Conservation (phyloP, 148 eudicot genomes). For the Silene latifolia region DNA sequence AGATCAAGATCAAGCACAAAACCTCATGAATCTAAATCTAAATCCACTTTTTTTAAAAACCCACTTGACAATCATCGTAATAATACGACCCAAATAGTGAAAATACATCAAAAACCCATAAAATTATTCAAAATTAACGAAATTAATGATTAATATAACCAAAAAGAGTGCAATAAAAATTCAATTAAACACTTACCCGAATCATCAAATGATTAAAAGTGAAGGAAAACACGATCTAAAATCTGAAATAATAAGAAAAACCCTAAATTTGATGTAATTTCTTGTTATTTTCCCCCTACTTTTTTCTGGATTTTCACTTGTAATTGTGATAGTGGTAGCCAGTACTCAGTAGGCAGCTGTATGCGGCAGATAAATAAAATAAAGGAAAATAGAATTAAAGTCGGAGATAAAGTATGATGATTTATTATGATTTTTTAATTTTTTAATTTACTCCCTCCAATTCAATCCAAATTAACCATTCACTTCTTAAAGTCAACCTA, state of each 20-base stretch:
- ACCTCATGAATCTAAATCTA: background rate
- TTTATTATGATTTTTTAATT: background rate
- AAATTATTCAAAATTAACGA: background rate
- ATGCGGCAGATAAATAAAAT: background rate
- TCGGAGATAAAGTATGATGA: background rate
- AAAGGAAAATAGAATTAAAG: background rate
- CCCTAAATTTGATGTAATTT: background rate
- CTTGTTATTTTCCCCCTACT: background rate
- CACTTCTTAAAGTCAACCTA: too few relatives aligned
- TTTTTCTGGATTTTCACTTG: background rate
- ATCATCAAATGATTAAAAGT: background rate
- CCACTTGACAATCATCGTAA: background rate
- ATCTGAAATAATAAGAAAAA: background rate
- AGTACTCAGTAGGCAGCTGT: background rate
- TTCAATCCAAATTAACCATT: too few relatives aligned
- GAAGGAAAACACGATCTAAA: background rate
- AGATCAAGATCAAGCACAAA: constrained; percentile 4
- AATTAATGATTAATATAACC: background rate
- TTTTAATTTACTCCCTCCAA: too few relatives aligned
- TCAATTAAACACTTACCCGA: constrained; percentile 10
- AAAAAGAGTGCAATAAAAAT: background rate
- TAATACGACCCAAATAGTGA: background rate
- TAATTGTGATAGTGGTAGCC: background rate
- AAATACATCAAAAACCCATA: background rate
- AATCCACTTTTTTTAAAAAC: background rate